Base-by-base conservation (phyloP, 805 yeast genomes). In the Hanseniaspora taiwanica region DNA sequence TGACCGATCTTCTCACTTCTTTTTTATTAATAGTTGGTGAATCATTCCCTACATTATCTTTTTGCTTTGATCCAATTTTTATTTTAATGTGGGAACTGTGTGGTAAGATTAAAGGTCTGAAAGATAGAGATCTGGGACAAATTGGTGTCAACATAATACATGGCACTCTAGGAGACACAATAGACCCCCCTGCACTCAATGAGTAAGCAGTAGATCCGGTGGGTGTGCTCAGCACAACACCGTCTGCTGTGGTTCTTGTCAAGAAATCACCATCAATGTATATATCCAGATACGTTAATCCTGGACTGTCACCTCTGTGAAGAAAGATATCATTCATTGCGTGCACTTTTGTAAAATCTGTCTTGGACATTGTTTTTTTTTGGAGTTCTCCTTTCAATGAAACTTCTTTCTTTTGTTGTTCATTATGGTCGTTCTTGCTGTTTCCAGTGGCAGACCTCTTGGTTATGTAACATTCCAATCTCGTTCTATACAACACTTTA, bases 201-300 rank as follows among this genome's bases (percentile, higher is more conserved):
- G 94, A 82, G 54, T 87, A 87, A 0, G 96, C 96, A 0, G 96
- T 87, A 8, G 94, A 83, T 0, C 97, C 97, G 0, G 96, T 87
- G 14, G 97, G 97, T 0, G 96, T 82, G 2, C 91, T 71, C 36
- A 85, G 67, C 4, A 78, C 74, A 7, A 87, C 70, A 29, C 97
- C 97, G 59, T 89, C 97, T 1, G 93, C 95, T 0, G 89, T 81
- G 4, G 96, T 86, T 40, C 87, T 74, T 6, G 97, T 89, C 40
- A 89, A 63, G 52, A 78, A 81, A 55, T 81, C 79, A 18, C 83
- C 85, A 56, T 87, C 91, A 21, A 87, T 79, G 47, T 69, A 76
- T n/a, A 89, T 78, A 48, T 87, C 96, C 44, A 89, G 64, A 39
- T 81, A 76, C 2, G 91, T 76, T 46, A 89, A 66, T 52, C 84